Conservation (phyloP, 345 rosid species). For the Syzygium grande region DNA sequence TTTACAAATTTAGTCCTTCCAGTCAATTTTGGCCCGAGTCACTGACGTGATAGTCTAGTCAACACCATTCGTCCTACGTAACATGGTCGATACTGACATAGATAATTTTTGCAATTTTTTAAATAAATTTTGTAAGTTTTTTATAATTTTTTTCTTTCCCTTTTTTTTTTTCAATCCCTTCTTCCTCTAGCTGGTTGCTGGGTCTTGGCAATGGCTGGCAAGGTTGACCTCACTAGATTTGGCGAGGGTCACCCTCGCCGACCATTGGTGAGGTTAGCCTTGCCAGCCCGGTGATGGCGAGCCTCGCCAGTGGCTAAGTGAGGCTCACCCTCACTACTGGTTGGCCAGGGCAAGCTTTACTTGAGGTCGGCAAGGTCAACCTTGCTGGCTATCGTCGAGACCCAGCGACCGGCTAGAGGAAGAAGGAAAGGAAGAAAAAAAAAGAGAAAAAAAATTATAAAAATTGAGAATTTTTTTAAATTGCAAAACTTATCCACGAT, state of each 20-base stretch:
- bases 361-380: accelerated
- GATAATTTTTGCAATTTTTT: neutral
- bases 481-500: neutral
- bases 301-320: too few species aligned
- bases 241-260: accelerated
- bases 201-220: accelerated
- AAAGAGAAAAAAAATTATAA: accelerated
- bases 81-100: accelerated
- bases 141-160: neutral
- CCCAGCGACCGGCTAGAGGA: accelerated
- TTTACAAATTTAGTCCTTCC: neutral
- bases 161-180: too few species aligned
- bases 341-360: too few species aligned
- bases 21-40: too few species aligned
- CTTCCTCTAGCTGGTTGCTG: accelerated
- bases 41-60: too few species aligned
- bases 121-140: neutral
- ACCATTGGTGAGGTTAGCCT: neutral
- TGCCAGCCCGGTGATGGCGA: too few species aligned
- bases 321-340: too few species aligned
- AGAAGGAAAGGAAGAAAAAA: neutral
- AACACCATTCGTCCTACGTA: neutral
- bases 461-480: neutral
- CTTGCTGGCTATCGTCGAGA: neutral
- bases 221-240: neutral